Evolutionary conservation across 2,329 filamentous ascomycete species (phyloP), one percentile per base, ranked within the genome.

Genomic region (Ampelomyces quisqualis): DNA sequence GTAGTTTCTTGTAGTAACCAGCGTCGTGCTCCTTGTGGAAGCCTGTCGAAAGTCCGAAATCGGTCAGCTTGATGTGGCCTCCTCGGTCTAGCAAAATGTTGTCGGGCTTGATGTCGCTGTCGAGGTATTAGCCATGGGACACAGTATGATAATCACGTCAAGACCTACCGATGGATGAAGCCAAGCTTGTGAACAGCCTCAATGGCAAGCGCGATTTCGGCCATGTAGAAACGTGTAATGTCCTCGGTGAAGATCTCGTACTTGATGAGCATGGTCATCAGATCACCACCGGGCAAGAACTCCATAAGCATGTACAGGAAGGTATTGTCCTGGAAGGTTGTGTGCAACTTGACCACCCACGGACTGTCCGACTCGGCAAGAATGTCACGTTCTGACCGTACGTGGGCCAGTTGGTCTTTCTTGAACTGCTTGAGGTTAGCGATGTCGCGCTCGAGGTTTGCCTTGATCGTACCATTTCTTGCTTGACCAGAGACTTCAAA

Each of bases 261-360:
- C 78, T 97, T 98, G 76, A 98, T 98, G 57, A 98, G 78, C 93
- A 98, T 98, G 3, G 93, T 98, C 93, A 98, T 98, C 68, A 98
- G 72, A 74, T 98, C 93, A 70, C 93, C 93, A 70, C 93, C 93
- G 6, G 93, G 93, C 69, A 98, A 79, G 72, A 97, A 98, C 72
- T 98, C 93, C 93, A 98, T 98, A 47, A 98, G 78, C 85, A 98
- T 93, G 76, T 98, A 98, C 23, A 98, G 77, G 74, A 96, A 98
- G 54, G 93, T 91, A 31, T 81, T 79, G 67, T 98, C 93, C 72
- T 98, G 93, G 77, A 98, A 98, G 1, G 93, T 97, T 9, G 93
- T 96, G 74, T 88, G 95, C 49, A 98, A 82, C 77, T 96, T 98
- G 60, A 98, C 93, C 11, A 98, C 88, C 93, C 93, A 98, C 4